phyloP scores from a whole-genome alignment of 2,329 filamentous ascomycete species.

The Xylaria sp. region DNA sequence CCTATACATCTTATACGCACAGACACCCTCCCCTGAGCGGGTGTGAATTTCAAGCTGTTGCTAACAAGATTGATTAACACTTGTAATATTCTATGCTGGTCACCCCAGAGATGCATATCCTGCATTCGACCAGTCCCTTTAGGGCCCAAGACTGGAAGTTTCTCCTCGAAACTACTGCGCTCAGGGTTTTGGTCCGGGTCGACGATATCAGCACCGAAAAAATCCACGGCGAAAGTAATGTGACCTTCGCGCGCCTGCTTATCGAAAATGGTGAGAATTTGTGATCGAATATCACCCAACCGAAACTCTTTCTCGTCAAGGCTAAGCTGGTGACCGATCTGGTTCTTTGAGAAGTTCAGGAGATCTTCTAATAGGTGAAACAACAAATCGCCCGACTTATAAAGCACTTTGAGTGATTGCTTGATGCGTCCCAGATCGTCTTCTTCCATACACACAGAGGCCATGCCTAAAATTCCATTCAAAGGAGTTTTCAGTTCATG shows the following conservation, averaged over 20 bases:
- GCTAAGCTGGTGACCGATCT: constrained; percentile 84
- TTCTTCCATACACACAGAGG: constrained; percentile 91
- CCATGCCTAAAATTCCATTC: constrained; percentile 96
- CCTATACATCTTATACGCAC: constrained; percentile 80
- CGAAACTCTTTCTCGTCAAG: constrained; percentile 88
- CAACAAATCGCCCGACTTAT: constrained; percentile 86
- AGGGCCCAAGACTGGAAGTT: constrained; percentile 70
- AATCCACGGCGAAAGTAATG: constrained; percentile 79
- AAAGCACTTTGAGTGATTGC: constrained; percentile 85
- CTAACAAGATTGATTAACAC: constrained; percentile 94
- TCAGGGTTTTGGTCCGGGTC: constrained; percentile 51
- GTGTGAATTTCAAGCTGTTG: constrained; percentile 93
- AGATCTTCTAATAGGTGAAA: constrained; percentile 89
- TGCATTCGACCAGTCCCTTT: constrained; percentile 75
- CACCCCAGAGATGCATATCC: constrained; percentile 92
- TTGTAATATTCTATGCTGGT: constrained; percentile 89
- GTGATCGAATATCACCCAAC: constrained; percentile 83
- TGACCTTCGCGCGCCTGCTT: constrained; percentile 85
- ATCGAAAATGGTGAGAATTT: constrained; percentile 87
- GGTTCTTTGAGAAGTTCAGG: constrained; percentile 93
- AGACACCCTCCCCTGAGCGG: constrained; percentile 77
- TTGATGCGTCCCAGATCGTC: constrained; percentile 82
- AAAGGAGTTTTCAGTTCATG: constrained; percentile 91
- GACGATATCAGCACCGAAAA: constrained; percentile 65
- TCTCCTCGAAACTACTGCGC: constrained; percentile 50